Evolutionary conservation across 2,329 filamentous ascomycete genomes (phyloP), one percentile per base, ranked within the genome.

Genomic region (Talaromyces sp.): DNA sequence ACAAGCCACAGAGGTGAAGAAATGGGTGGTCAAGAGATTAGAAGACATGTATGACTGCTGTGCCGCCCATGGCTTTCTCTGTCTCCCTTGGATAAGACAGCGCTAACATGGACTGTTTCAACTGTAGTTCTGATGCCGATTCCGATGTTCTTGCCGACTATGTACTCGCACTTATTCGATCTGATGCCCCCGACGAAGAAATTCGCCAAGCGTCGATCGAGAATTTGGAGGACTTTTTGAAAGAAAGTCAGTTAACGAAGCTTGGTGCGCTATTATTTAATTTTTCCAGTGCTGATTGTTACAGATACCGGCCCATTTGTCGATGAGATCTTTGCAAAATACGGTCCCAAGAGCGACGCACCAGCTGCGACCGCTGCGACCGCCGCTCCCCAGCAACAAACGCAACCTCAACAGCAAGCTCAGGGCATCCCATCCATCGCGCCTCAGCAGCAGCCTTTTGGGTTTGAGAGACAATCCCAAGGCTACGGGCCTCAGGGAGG

Each of bases 101-200:
- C 50, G 13, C 59, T 55, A 26, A 41, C 27, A 27, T 46, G 24
- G 9, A n/a, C 35, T 38, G 24, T 49, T 24, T 19, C 19, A 13
- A 9, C 43, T 58, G 52, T 65, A 85, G 83, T 64, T 84, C 82
- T n/a, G 84, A 86, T 69, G 84, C 84, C 31, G 84, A 87, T 68
- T 80, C 80, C 13, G 83, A 84, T 64, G 82, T 86, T 2, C 80
- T 87, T 21, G 84, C 83, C 31, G 84, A 87, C 65, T 87, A 86
- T 67, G 83, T 86, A 8, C 75, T 86, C 53, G 84, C 83, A 24
- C 77, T 87, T 31, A 78, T 86, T 50, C 80, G 79, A 50, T 80
- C 79, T 17, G 82, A 85, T 64, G 82, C 82, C 46, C 75, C 81
- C 3, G 81, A 84, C 61, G 78, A 80, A n/a, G 75, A 80, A 58